Evolutionary conservation across 2,329 filamentous ascomycete species (phyloP).

Genomic region (Metarhizium humberi): DNA sequence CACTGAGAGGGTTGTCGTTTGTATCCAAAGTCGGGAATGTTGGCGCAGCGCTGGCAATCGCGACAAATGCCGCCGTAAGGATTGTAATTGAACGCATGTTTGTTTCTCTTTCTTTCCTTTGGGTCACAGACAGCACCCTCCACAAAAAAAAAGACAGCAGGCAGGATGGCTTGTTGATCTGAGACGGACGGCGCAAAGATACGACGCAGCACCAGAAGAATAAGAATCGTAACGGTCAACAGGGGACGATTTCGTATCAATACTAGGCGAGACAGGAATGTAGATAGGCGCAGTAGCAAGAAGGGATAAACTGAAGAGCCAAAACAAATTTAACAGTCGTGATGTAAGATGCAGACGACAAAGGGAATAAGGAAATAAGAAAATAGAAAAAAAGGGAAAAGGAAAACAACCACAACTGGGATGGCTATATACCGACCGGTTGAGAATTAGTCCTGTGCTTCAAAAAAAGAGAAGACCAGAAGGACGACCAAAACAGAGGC

Average conservation of each 20-base stretch:
- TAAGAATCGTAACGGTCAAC: not conserved
- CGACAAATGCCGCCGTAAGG: constrained; percentile 33
- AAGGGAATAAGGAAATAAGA: constrained; percentile 16
- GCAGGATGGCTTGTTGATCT: not conserved
- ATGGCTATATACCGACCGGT: not conserved
- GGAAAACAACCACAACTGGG: not conserved
- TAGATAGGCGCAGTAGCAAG: not conserved
- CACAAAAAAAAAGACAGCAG: not conserved
- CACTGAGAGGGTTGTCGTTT: constrained; percentile 27
- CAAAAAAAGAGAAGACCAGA: not conserved
- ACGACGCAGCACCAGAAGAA: not conserved
- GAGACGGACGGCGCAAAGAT: not conserved
- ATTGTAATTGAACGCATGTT: constrained; percentile 43
- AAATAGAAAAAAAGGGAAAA: constrained; percentile 11
- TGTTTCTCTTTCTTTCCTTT: constrained; percentile 5
- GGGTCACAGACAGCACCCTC: too few species aligned
- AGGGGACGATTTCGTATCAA: not conserved
- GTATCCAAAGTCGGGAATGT: constrained; percentile 26
- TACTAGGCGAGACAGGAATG: not conserved
- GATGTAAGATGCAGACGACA: constrained; percentile 7
- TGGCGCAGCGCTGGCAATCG: constrained; percentile 38
- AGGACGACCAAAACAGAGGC: constrained; percentile 4
- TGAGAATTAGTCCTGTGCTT: constrained; percentile 7
- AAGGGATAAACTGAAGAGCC: not conserved
- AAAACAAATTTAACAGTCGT: not conserved